Base-by-base conservation (phyloP, 345 rosid species). In the Linum tenue region DNA sequence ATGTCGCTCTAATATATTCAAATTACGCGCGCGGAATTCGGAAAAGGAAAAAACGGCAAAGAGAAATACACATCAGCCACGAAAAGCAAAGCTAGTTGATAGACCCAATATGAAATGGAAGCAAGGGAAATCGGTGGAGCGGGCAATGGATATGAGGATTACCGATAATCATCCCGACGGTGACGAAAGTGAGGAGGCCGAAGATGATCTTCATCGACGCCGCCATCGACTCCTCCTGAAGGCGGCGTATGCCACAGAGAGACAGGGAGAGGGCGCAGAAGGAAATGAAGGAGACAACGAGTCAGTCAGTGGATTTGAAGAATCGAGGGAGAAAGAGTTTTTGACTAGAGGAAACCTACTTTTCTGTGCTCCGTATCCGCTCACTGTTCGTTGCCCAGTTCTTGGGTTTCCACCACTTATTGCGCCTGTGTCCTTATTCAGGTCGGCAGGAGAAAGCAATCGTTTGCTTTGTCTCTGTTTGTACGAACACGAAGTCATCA, bases 141-240 rank as follows among this genome's bases (percentile, higher is more conserved):
- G 1, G 5, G 11, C 0, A 15, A 0, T 1, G 4, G 64, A 57
- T 37, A 37, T 17, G 16, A 39, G 50, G 39, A 39, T 16, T 76
- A 92, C 98, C 98, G 73, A 87, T 79, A 69, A 92, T 86, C 96
- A 92, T 92, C 62, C 98, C 98, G 59, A 83, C 63, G 11, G 95
- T 87, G 81, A 92, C 95, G 75, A 92, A 83, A 48, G 96, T 86
- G 42, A 92, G 72, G 60, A 92, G 86, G 42, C 92, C 96, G 64
- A 89, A 74, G 39, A 89, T 82, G 67, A 89, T 82, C 74, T 77
- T 89, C 91, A 86, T 86, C 57, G 82, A 65, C 57, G 90, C 61
- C n/a, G 90, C 88, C 95, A 85, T 84, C 66, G 70, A 56, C 4
- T 62, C 16, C 43, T 22, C 35, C 31, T 6, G 40, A 68, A 55